Conservation (phyloP, 2,329 filamentous ascomycete species). For the Neofusicoccum umdonicola region DNA sequence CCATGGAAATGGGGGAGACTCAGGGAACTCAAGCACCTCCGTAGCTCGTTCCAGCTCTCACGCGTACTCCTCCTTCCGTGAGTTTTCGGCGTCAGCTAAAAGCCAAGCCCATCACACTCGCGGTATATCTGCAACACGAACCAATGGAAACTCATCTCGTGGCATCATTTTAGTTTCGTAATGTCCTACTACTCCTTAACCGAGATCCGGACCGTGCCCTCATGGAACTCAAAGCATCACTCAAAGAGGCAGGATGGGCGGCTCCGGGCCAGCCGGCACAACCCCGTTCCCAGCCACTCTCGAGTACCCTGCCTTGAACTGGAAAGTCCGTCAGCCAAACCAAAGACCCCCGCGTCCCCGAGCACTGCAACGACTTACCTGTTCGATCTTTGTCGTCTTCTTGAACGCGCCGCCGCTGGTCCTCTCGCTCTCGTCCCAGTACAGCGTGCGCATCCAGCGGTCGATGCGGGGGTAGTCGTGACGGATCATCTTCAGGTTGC, state of each 20-base stretch:
- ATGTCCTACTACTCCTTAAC: too few relatives aligned
- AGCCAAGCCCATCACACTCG: too few relatives aligned
- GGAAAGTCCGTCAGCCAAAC: background rate
- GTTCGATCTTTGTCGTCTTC: constrained; percentile 28
- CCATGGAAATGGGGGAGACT: too few relatives aligned
- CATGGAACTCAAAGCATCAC: too few relatives aligned
- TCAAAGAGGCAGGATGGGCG: constrained; percentile 21
- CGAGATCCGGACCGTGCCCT: too few relatives aligned
- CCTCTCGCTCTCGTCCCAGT: constrained; percentile 36
- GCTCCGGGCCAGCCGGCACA: constrained; percentile 25
- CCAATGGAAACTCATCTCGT: too few relatives aligned
- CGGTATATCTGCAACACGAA: too few relatives aligned
- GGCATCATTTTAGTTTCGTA: too few relatives aligned
- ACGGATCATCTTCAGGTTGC: constrained; percentile 62
- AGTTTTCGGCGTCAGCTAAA: too few relatives aligned
- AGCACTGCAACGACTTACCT: constrained; percentile 22
- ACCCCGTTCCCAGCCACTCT: constrained; percentile 26
- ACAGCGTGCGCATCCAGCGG: constrained; percentile 47
- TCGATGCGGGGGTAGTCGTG: constrained; percentile 56
- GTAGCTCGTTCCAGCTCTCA: too few relatives aligned
- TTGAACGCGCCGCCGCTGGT: constrained; percentile 30
- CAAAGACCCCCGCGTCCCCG: background rate
- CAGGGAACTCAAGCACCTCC: too few relatives aligned
- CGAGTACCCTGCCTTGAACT: constrained; percentile 34
- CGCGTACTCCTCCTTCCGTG: too few relatives aligned